Conservation (phyloP, 1,139 yeast genomes). For the Pichia sp. region DNA sequence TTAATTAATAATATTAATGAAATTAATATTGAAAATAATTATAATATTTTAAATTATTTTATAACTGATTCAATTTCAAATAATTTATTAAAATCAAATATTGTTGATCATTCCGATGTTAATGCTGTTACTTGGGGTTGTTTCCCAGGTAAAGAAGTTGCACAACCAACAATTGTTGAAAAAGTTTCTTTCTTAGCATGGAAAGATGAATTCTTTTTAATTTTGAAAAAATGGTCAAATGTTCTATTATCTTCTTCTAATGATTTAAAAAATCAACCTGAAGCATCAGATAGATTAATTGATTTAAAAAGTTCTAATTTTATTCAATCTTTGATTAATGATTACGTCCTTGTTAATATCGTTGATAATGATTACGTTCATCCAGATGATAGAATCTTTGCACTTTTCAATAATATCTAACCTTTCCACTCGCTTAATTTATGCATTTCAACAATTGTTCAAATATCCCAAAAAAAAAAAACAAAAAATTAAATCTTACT, state of each 20-base stretch:
- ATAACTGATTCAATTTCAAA: conserved; percentile 60
- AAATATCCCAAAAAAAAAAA: background rate
- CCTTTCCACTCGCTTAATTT: background rate
- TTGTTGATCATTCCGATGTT: conserved; percentile 62
- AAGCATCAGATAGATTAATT: conserved; percentile 5
- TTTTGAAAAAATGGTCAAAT: conserved; percentile 74
- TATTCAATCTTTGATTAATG: conserved; percentile 45
- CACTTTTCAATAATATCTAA: conserved; percentile 27
- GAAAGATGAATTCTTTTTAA: conserved; percentile 91
- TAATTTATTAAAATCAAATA: conserved; percentile 49
- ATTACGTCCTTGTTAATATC: conserved; percentile 74
- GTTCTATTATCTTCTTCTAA: conserved; percentile 33
- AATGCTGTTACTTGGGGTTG: conserved; percentile 99
- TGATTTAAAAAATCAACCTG: conserved; percentile 18
- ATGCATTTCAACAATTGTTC: background rate
- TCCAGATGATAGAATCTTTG: conserved; percentile 45
- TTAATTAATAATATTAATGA: conserved; percentile 38
- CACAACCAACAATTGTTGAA: conserved; percentile 85
- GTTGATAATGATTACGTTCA: conserved; percentile 80
- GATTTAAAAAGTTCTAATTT: conserved; percentile 30
- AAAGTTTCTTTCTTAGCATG: conserved; percentile 86
- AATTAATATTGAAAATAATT: conserved; percentile 34
- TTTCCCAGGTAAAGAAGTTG: conserved; percentile 77
- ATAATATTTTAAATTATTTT: conserved; percentile 64
- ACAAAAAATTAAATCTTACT: too few relatives aligned